Percentiles rank a stretch among this genome's conserved stretches.
Evolutionary conservation across 2,329 filamentous ascomycete genomes (phyloP).

Genomic region (Verticillium longisporum): DNA sequence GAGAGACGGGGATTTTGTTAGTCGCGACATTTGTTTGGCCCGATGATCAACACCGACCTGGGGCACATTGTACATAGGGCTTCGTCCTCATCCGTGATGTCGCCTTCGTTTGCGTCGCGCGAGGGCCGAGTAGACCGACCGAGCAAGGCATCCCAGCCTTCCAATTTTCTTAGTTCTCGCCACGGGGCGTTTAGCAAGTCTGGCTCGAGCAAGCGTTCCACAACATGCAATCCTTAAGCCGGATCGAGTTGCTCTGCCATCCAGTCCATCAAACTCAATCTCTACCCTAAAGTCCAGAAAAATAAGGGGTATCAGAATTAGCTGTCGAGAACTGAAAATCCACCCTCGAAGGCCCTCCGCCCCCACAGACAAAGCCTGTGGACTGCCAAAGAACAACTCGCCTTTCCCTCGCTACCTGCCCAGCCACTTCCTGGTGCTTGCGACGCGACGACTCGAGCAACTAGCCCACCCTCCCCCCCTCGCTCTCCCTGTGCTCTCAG

Average conservation of each 20-base stretch:
- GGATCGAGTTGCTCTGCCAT: background rate
- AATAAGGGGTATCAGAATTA: background rate
- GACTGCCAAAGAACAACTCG: background rate
- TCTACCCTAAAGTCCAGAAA: background rate
- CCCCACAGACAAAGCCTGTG: background rate
- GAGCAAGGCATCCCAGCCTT: background rate
- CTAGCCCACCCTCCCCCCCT: background rate
- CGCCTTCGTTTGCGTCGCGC: background rate
- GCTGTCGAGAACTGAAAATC: background rate
- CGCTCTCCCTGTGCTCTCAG: background rate
- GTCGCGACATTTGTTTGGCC: background rate
- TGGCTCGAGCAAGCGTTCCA: background rate
- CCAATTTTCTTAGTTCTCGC: background rate
- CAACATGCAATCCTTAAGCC: background rate
- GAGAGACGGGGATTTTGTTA: background rate
- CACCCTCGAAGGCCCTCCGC: background rate
- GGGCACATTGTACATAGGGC: background rate
- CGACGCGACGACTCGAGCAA: too few relatives aligned
- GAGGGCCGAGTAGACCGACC: background rate
- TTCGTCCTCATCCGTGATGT: background rate
- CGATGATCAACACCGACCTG: background rate
- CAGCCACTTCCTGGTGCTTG: background rate
- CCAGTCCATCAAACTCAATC: background rate
- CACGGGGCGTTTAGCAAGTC: background rate
- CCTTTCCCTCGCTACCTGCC: background rate